These are phyloP conservation scores for Tricholoma hemisulphureum DNA, from an alignment of 768 basidiomycete genomes.

Conservation along the genomic window DNA sequence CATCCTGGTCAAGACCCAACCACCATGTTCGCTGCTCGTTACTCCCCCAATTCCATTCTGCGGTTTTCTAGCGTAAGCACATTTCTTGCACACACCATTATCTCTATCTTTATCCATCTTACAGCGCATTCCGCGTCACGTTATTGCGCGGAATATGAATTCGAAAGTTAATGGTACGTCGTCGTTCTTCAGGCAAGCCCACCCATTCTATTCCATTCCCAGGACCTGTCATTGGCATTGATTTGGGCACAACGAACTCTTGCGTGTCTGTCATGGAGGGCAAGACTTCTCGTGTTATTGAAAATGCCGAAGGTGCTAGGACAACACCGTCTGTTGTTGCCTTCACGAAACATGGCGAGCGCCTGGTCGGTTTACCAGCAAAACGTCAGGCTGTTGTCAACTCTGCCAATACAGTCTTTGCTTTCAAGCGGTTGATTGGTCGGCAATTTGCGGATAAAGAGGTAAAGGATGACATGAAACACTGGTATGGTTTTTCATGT, in stretches of 20 bases:
- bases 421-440: conserved; percentile 93
- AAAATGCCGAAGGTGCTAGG: conserved; percentile 96
- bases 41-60: conserved; percentile 54
- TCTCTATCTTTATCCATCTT: conserved; percentile 8
- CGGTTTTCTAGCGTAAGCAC: conserved; percentile 66
- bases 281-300: conserved; percentile 90
- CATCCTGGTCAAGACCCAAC: conserved; percentile 42
- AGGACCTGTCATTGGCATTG: conserved; percentile 95
- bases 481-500: conserved; percentile 54
- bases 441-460: conserved; percentile 91
- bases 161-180: conserved; percentile 83
- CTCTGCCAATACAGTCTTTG: conserved; percentile 88
- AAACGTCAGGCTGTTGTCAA: conserved; percentile 98
- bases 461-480: conserved; percentile 85
- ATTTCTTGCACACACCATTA: neutral
- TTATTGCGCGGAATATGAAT: conserved; percentile 92
- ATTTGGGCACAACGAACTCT: conserved; percentile 91
- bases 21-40: conserved; percentile 75
- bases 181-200: conserved; percentile 4
- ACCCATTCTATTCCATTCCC: neutral
- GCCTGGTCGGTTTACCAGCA: conserved; percentile 92
- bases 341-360: conserved; percentile 98
- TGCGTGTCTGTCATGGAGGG: conserved; percentile 96
- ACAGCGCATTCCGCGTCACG: conserved; percentile 66
- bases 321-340: conserved; percentile 99